Percentiles rank a stretch among this genome's conserved stretches.
Evolutionary conservation across 805 yeast genomes (phyloP).

Genomic region (Myxozyma melibiosi): DNA sequence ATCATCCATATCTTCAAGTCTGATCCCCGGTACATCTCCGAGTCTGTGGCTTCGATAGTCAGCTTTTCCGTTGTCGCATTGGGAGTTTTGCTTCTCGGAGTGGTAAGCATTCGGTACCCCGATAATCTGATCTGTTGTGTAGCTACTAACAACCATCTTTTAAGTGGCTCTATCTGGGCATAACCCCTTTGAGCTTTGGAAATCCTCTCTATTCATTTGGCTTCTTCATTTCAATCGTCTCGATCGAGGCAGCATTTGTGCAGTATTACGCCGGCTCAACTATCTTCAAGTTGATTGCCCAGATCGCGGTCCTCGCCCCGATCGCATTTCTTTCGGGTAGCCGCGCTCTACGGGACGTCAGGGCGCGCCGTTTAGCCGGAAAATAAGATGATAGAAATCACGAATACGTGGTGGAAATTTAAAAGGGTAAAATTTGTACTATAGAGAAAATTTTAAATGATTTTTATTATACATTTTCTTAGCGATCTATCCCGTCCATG

Average conservation of each 20-base stretch:
- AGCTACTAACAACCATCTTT: background rate
- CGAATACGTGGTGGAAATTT: background rate
- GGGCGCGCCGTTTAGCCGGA: conserved; percentile 36
- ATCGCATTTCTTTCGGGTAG: conserved; percentile 64
- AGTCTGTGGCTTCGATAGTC: conserved; percentile 56
- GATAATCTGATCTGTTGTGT: background rate
- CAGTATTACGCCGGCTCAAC: conserved; percentile 61
- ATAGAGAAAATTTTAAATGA: background rate
- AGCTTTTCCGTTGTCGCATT: conserved; percentile 49
- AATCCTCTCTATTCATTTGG: conserved; percentile 37
- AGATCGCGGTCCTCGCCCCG: conserved; percentile 52
- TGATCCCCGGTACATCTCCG: conserved; percentile 56
- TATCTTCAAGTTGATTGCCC: conserved; percentile 60
- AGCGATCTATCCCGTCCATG: background rate
- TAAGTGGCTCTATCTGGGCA: conserved; percentile 35
- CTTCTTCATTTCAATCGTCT: conserved; percentile 52
- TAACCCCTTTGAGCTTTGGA: conserved; percentile 23
- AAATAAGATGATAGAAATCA: conserved; percentile 12
- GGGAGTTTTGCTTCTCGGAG: conserved; percentile 48
- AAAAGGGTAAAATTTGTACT: background rate
- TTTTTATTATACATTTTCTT: no score
- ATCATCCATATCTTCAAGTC: conserved; percentile 63
- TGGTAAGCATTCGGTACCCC: conserved; percentile 11
- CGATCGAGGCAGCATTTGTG: conserved; percentile 57
- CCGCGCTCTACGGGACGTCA: conserved; percentile 58